Percentiles rank a stretch among this genome's conserved stretches.
These are phyloP conservation scores for Fragaria ananassa DNA, from an alignment of 306 rosid species.

Conservation along the genomic window DNA sequence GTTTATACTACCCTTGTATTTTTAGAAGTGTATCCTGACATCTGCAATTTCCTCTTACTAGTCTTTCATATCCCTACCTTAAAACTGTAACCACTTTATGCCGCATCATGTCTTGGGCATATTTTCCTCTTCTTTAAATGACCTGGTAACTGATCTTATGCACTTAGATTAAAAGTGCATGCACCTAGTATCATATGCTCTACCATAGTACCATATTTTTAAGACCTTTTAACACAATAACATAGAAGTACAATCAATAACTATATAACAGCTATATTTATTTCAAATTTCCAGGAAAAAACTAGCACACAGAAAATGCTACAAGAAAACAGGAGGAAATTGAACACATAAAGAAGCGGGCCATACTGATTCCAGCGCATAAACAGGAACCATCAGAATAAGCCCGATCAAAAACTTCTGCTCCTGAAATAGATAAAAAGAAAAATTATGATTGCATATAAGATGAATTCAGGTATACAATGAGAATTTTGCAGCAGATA, in stretches of 20 bases:
- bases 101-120: neutral
- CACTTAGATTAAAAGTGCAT: neutral
- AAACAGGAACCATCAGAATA: constrained; percentile 97
- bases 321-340: constrained; percentile 4
- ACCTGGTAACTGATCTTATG: neutral
- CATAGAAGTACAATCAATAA: neutral
- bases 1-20: neutral
- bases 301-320: neutral
- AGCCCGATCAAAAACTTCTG: constrained; percentile 98
- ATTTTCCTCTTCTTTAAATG: neutral
- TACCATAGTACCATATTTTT: neutral
- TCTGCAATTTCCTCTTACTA: neutral
- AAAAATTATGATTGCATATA: neutral
- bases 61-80: neutral
- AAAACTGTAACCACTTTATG: neutral
- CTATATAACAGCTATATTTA: neutral
- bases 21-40: neutral
- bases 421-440: constrained; percentile 53
- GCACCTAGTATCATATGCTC: neutral
- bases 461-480: constrained; percentile 11
- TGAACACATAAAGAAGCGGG: constrained; percentile 4
- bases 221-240: neutral
- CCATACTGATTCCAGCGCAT: constrained; percentile 93
- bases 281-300: neutral
- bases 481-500: neutral